Evolutionary conservation across 2,329 filamentous ascomycete species (phyloP).

Genomic region (Tolypocladium tropicale): DNA sequence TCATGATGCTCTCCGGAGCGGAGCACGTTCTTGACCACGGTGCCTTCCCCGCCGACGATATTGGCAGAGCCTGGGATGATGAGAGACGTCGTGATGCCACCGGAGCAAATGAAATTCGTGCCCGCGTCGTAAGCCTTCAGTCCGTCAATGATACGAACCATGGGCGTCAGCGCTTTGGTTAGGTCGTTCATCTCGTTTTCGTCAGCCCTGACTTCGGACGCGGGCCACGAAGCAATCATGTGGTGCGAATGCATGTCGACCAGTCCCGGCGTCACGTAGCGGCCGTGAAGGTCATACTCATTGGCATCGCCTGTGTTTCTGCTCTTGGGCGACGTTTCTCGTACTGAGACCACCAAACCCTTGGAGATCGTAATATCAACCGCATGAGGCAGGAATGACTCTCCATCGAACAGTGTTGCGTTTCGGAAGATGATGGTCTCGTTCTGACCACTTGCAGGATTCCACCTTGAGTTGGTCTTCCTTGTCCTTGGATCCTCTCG

Average conservation of each 20-base stretch:
- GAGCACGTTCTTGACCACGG: not conserved
- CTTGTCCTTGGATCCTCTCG: not conserved
- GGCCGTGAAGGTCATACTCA: conserved; percentile 22
- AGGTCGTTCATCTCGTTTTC: not conserved
- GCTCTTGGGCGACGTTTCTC: not conserved
- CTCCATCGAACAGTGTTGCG: not conserved
- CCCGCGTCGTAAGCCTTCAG: not conserved
- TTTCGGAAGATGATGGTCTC: not conserved
- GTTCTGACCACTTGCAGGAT: not conserved
- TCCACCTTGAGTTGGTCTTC: not conserved
- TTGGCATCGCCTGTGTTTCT: conserved; percentile 2
- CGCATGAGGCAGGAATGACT: not conserved
- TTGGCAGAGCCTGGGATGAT: not conserved
- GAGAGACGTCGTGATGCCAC: not conserved
- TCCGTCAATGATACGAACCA: not conserved
- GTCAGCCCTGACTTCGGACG: conserved; percentile 8
- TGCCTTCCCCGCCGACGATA: not conserved
- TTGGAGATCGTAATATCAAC: not conserved
- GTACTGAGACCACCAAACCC: not conserved
- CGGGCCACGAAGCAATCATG: conserved; percentile 22
- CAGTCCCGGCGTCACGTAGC: conserved; percentile 31
- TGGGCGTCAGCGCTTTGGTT: not conserved
- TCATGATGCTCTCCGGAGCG: not conserved
- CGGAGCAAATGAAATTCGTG: not conserved
- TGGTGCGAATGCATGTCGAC: conserved; percentile 37